These are phyloP conservation scores for Neocatenulostroma microsporum DNA, from an alignment of 2,329 filamentous ascomycete genomes.

Conservation along the genomic window DNA sequence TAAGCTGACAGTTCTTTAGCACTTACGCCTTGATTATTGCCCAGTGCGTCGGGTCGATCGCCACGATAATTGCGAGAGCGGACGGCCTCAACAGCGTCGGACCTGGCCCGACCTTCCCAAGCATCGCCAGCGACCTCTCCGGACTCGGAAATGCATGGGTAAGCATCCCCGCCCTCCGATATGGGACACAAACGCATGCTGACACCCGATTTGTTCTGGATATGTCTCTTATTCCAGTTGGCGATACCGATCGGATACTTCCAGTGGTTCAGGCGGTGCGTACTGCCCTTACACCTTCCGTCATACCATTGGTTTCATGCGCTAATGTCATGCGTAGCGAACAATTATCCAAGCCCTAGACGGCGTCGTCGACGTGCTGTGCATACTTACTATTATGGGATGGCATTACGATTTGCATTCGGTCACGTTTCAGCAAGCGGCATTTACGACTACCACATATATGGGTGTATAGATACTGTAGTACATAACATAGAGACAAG, in stretches of 20 bases:
- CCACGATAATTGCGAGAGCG: constrained; percentile 55
- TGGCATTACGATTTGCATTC: too few species aligned
- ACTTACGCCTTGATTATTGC: constrained; percentile 54
- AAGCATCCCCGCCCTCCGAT: constrained; percentile 31
- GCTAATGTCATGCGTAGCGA: too few species aligned
- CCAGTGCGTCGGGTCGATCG: constrained; percentile 54
- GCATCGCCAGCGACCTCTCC: constrained; percentile 2
- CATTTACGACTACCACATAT: too few species aligned
- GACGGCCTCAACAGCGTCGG: constrained; percentile 55
- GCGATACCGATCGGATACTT: constrained; percentile 52
- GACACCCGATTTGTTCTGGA: constrained; percentile 56
- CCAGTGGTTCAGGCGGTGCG: constrained; percentile 45
- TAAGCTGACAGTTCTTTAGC: too few species aligned
- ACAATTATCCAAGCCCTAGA: too few species aligned
- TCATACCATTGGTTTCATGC: too few species aligned
- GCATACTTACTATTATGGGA: too few species aligned
- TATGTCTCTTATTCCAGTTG: constrained; percentile 51
- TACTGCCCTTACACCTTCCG: too few species aligned
- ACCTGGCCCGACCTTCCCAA: constrained; percentile 31
- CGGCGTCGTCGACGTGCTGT: too few species aligned
- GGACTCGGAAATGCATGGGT: constrained; percentile 11
- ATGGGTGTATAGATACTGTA: too few species aligned
- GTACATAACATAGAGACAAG: too few species aligned
- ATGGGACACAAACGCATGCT: not conserved
- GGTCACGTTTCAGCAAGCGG: too few species aligned